Percentiles rank a stretch among this genome's conserved stretches.
Conservation (phyloP, 768 basidiomycete species). For the Tulasnella sp. region DNA sequence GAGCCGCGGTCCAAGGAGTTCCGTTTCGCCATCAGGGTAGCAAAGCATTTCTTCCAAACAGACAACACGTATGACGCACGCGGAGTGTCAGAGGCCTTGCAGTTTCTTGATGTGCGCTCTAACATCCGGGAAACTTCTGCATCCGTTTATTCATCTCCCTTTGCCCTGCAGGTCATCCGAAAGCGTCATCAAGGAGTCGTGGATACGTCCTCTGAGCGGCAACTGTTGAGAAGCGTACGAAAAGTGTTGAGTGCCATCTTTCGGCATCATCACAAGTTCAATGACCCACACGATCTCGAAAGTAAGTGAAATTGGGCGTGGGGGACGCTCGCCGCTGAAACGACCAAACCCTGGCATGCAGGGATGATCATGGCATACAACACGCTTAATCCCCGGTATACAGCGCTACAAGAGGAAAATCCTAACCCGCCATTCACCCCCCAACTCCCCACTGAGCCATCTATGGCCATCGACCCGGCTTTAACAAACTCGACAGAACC, state of each 20-base stretch:
- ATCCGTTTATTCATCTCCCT: not conserved
- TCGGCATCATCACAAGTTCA: not conserved
- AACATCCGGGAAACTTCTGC: not conserved
- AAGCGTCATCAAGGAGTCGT: not conserved
- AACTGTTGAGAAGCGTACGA: not conserved
- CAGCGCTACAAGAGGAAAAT: not conserved
- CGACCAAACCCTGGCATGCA: not conserved
- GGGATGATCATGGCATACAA: not conserved
- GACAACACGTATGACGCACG: not conserved
- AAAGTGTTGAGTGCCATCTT: not conserved
- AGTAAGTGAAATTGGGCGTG: not conserved
- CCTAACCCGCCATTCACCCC: not conserved
- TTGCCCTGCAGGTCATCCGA: not conserved
- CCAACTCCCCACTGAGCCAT: not conserved
- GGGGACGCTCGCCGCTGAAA: not conserved
- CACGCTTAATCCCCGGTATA: not conserved
- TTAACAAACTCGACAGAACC: not conserved
- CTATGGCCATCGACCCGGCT: not conserved
- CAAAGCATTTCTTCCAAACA: not conserved
- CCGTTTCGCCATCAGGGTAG: not conserved
- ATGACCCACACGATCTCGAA: not conserved
- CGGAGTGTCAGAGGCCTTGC: not conserved
- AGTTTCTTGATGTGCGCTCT: not conserved
- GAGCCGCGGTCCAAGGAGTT: not conserved
- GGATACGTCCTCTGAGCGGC: not conserved